A percentile compares a stretch with the other conserved stretches of the same genome.
phyloP scores from a whole-genome alignment of 163 green algal species.

The Dunaliella salina region DNA sequence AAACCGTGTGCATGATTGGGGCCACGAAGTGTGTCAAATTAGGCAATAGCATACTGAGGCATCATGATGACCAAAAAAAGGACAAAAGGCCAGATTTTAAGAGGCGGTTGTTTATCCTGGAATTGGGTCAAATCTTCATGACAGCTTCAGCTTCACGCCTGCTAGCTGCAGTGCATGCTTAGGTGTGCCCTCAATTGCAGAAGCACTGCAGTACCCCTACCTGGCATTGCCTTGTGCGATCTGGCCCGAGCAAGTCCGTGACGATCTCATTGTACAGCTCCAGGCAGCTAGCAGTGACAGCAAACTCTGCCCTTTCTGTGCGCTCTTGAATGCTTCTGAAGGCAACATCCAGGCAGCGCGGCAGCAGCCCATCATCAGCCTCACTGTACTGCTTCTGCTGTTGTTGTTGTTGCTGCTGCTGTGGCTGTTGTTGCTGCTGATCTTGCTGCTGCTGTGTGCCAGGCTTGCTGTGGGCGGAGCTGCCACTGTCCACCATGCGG shows the following conservation, averaged over 20 bases:
- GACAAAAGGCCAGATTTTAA: too few species aligned
- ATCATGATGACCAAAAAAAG: too few species aligned
- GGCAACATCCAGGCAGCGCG: conserved; percentile 24
- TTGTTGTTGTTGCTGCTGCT: too few species aligned
- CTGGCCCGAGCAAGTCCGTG: conserved; percentile 49
- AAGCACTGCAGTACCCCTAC: conserved; percentile 13
- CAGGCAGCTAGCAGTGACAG: conserved; percentile 27
- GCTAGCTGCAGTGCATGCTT: not conserved
- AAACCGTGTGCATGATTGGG: too few species aligned
- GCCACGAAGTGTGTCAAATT: too few species aligned
- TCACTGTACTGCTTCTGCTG: not conserved
- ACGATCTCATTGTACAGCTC: conserved; percentile 74
- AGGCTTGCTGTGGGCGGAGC: not conserved
- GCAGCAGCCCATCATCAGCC: conserved; percentile 53
- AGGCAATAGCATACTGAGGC: too few species aligned
- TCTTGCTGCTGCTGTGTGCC: conserved; percentile 3
- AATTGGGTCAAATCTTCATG: too few species aligned
- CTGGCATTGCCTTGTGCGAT: conserved; percentile 45
- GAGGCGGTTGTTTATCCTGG: too few species aligned
- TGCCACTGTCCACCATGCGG: conserved; percentile 1
- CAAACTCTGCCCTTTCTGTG: conserved; percentile 12
- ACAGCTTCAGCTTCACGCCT: too few species aligned
- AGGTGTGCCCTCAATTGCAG: not conserved
- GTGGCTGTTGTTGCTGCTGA: too few species aligned
- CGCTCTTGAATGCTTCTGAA: conserved; percentile 24